Conservation (phyloP, 2,329 filamentous ascomycete species). For the Biscogniauxia marginata region DNA sequence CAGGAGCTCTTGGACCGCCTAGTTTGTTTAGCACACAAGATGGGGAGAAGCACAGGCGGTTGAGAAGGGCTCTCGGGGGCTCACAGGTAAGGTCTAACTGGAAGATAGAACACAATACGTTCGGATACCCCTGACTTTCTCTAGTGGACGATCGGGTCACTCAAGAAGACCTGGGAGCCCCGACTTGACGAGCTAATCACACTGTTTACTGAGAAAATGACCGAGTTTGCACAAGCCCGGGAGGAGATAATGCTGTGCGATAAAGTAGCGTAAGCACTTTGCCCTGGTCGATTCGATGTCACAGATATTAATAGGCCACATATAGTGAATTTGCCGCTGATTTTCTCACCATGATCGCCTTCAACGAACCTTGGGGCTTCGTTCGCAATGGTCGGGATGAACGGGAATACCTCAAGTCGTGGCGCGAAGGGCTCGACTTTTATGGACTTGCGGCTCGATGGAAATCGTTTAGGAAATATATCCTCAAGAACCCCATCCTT, state of each 20-base stretch:
- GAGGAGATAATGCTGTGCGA: constrained; percentile 33
- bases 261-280: constrained; percentile 31
- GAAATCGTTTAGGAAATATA: constrained; percentile 32
- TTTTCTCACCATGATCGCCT: constrained; percentile 40
- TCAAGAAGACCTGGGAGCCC: constrained; percentile 39
- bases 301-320: not conserved
- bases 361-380: constrained; percentile 38
- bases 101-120: too few species aligned
- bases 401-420: constrained; percentile 34
- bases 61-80: constrained; percentile 37
- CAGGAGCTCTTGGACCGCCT: constrained; percentile 35
- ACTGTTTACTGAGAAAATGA: constrained; percentile 34
- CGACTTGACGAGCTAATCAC: constrained; percentile 36
- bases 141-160: constrained; percentile 35
- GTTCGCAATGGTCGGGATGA: constrained; percentile 39
- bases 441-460: constrained; percentile 37
- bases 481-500: constrained; percentile 23
- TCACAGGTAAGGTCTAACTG: constrained; percentile 9
- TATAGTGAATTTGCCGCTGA: constrained; percentile 39
- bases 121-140: not conserved
- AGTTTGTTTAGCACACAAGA: constrained; percentile 32
- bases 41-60: constrained; percentile 31
- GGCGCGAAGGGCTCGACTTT: constrained; percentile 36
- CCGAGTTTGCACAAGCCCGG: constrained; percentile 24
- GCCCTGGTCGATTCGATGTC: not conserved